Conservation (phyloP, 139 green algal genomes). For the Axilococcus clingmanii region DNA sequence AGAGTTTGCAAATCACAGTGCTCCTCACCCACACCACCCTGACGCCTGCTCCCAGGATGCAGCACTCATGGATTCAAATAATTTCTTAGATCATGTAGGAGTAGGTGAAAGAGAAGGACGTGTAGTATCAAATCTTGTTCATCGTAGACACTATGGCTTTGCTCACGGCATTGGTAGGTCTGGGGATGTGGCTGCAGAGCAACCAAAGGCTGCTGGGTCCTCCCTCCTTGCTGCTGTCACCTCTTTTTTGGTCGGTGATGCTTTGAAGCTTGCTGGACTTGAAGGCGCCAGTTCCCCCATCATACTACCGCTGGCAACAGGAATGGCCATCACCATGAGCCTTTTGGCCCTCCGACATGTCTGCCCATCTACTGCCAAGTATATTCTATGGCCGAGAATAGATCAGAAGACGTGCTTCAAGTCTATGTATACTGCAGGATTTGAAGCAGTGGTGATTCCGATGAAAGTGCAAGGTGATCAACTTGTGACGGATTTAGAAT, state of each 20-base stretch:
- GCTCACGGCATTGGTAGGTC: conserved; percentile 88
- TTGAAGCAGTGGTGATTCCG: conserved; percentile 59
- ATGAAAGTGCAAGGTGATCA: conserved; percentile 46
- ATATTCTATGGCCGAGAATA: conserved; percentile 87
- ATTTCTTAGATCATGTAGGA: conserved; percentile 84
- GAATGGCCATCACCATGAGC: conserved; percentile 78
- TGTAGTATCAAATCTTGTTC: conserved; percentile 68
- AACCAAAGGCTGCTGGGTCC: conserved; percentile 93
- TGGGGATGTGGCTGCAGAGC: conserved; percentile 85
- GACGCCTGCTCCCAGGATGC: conserved; percentile 72
- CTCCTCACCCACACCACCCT: neutral
- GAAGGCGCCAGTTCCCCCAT: conserved; percentile 46
- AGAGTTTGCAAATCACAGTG: too few relatives aligned
- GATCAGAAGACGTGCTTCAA: conserved; percentile 99
- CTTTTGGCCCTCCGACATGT: conserved; percentile 49
- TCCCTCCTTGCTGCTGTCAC: conserved; percentile 71
- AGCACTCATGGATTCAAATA: conserved; percentile 93
- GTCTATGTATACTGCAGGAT: conserved; percentile 58
- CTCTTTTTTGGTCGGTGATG: conserved; percentile 62
- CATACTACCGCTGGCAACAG: conserved; percentile 84
- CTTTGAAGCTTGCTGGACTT: conserved; percentile 54
- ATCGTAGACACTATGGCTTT: conserved; percentile 59
- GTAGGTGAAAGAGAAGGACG: conserved; percentile 89
- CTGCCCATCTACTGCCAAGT: conserved; percentile 23
- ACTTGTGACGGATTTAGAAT: conserved; percentile 73